Evolutionary conservation across 2,329 filamentous ascomycete genomes (phyloP).

Genomic region (Aspergillus ustus): DNA sequence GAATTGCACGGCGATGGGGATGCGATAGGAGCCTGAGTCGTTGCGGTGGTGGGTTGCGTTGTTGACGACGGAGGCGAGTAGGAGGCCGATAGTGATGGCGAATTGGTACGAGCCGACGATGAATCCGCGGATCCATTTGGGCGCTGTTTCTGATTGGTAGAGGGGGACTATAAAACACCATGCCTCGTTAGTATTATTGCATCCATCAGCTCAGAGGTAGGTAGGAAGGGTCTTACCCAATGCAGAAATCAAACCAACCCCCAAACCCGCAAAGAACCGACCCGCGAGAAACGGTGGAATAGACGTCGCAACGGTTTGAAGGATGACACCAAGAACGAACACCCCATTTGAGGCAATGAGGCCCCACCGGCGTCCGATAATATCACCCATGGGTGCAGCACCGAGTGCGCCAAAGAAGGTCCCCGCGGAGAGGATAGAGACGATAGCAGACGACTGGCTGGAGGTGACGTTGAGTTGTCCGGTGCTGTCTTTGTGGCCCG

Average conservation of each 20-base stretch:
- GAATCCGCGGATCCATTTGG: constrained; percentile 74
- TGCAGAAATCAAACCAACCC: constrained; percentile 78
- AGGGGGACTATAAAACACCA: constrained; percentile 49
- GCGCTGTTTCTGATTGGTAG: constrained; percentile 80
- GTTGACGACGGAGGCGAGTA: constrained; percentile 73
- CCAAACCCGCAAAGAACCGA: constrained; percentile 54
- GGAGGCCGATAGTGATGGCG: constrained; percentile 75
- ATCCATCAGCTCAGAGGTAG: not conserved
- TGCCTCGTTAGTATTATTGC: too few species aligned
- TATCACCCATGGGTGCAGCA: constrained; percentile 48
- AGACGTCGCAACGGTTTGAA: constrained; percentile 35
- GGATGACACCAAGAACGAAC: constrained; percentile 39
- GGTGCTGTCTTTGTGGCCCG: constrained; percentile 38
- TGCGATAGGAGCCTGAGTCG: constrained; percentile 72
- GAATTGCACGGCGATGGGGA: constrained; percentile 80
- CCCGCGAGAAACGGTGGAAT: constrained; percentile 51
- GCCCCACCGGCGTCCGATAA: constrained; percentile 52
- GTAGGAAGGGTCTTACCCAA: constrained; percentile 60
- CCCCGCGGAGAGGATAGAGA: constrained; percentile 57
- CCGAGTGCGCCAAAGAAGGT: constrained; percentile 48
- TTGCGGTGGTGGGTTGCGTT: constrained; percentile 67
- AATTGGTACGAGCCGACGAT: constrained; percentile 80
- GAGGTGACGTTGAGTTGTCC: constrained; percentile 53
- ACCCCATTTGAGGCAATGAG: constrained; percentile 50
- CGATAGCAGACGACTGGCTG: constrained; percentile 64